phyloP scores from a whole-genome alignment of 495 filamentous ascomycete species.

The Mytilinidion resinicola region DNA sequence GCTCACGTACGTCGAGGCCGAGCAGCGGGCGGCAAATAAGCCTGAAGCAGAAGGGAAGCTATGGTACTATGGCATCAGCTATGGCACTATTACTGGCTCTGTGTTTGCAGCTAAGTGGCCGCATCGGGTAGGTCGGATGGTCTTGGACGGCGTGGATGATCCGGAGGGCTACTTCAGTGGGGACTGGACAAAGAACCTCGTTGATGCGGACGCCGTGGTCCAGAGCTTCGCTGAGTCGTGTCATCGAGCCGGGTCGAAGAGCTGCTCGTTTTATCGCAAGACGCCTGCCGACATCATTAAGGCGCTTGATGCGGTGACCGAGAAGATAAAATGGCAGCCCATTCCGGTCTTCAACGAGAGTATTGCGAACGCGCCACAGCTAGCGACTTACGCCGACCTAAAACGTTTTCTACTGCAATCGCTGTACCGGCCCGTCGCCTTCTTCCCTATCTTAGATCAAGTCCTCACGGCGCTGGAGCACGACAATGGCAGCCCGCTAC shows the following conservation, averaged over 20 bases:
- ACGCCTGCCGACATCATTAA: not conserved
- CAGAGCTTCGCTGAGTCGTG: constrained; percentile 46
- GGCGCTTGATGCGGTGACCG: not conserved
- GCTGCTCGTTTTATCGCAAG: constrained; percentile 36
- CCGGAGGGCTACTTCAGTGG: constrained; percentile 35
- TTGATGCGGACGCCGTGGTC: constrained; percentile 47
- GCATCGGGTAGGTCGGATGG: constrained; percentile 5
- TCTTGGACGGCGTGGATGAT: constrained; percentile 24
- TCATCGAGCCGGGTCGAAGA: constrained; percentile 36
- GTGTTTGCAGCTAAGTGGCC: constrained; percentile 19
- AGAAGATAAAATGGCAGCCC: not conserved
- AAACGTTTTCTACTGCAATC: too few relatives aligned
- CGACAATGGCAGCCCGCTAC: too few relatives aligned
- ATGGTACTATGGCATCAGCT: not conserved
- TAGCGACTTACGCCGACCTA: too few relatives aligned
- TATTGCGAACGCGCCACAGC: not conserved
- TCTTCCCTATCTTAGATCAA: too few relatives aligned
- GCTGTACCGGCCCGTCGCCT: too few relatives aligned
- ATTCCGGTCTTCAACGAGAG: constrained; percentile 1
- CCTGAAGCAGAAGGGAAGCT: not conserved
- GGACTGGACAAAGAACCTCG: constrained; percentile 40
- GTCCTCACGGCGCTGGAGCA: too few relatives aligned
- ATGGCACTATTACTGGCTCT: constrained; percentile 2
- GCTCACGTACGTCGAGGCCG: not conserved
- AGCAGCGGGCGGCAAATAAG: not conserved